Conservation (phyloP, 2,329 filamentous ascomycete species). For the Colletotrichum echinochloae region DNA sequence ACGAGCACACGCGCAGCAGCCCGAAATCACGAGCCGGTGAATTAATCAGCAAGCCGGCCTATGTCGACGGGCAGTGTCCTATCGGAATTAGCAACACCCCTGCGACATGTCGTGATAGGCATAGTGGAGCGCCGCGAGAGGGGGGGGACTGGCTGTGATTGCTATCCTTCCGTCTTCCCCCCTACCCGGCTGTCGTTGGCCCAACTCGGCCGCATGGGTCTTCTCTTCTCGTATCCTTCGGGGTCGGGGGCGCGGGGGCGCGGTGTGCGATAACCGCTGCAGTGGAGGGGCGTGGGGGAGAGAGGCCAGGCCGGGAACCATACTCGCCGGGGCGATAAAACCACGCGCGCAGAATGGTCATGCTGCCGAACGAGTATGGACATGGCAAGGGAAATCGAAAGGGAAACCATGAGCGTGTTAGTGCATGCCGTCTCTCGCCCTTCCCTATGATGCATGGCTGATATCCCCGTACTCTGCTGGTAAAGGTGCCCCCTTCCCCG, state of each 20-base stretch:
- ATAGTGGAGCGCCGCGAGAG: conserved; percentile 19
- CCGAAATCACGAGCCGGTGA: not conserved
- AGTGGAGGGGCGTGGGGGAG: not conserved
- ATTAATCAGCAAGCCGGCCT: conserved; percentile 10
- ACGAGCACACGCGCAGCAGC: not conserved
- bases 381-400: not conserved
- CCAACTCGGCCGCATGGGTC: not conserved
- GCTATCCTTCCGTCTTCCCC: not conserved
- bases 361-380: not conserved
- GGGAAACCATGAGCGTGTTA: no score
- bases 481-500: not conserved
- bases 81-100: conserved; percentile 31
- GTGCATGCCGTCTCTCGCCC: not conserved
- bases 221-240: not conserved
- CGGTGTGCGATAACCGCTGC: not conserved
- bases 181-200: conserved; percentile 1
- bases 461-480: not conserved
- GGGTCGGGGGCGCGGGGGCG: conserved; percentile 4
- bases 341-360: not conserved
- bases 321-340: conserved; percentile 4
- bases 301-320: not conserved
- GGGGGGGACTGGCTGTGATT: not conserved
- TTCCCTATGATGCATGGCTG: not conserved
- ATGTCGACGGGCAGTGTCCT: not conserved
- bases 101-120: conserved; percentile 36